Conservation (phyloP, 257 asterid genomes). For the Fraxinus anomala region DNA sequence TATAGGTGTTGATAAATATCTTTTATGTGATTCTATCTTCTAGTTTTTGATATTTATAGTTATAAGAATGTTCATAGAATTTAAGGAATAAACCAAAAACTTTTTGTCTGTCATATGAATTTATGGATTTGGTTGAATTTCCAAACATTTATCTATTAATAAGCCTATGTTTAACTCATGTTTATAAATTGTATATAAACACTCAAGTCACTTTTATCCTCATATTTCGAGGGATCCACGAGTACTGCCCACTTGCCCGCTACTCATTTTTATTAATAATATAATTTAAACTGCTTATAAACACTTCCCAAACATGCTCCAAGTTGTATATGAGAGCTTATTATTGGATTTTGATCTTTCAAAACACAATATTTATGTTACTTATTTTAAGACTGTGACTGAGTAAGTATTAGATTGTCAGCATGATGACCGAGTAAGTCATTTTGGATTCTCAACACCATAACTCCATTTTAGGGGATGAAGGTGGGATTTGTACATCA, state of each 20-base stretch:
- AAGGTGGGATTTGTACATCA: neutral
- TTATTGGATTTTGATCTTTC: constrained; percentile 4
- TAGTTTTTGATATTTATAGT: constrained; percentile 17
- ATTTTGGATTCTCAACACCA: neutral
- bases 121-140: neutral
- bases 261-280: too few species aligned
- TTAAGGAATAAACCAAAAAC: constrained; percentile 13
- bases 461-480: constrained; percentile 1
- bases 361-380: neutral
- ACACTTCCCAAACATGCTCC: too few species aligned
- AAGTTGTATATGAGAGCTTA: constrained; percentile 20
- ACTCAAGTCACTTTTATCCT: too few species aligned
- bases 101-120: neutral
- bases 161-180: too few species aligned
- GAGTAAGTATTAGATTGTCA: neutral
- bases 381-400: neutral
- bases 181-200: too few species aligned
- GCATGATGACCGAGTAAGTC: neutral
- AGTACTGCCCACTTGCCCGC: too few species aligned
- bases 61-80: constrained; percentile 16
- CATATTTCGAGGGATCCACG: too few species aligned
- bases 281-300: too few species aligned
- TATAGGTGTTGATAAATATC: constrained; percentile 9
- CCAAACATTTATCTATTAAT: neutral
- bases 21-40: constrained; percentile 12